Conservation (phyloP, 257 asterid genomes). For the Rauvolfia tetraphylla region DNA sequence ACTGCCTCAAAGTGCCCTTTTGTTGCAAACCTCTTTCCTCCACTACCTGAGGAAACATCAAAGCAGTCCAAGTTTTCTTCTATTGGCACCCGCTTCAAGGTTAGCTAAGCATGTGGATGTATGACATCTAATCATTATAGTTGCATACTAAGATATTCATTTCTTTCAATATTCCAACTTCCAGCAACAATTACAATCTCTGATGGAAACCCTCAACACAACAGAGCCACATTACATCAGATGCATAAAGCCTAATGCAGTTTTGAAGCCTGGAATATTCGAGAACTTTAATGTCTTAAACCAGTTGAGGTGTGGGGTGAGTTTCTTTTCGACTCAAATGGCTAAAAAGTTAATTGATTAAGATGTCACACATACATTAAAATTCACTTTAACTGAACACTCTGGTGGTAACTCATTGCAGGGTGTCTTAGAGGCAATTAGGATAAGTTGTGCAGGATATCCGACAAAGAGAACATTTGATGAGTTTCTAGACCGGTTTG, state of each 20-base stretch:
- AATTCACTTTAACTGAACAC: constrained; percentile 19
- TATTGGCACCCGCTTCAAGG: constrained; percentile 93
- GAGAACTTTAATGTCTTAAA: constrained; percentile 82
- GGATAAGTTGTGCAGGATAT: constrained; percentile 96
- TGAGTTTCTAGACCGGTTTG: constrained; percentile 93
- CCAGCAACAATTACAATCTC: constrained; percentile 93
- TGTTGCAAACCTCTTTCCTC: constrained; percentile 75
- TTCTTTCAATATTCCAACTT: constrained; percentile 22
- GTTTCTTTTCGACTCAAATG: constrained; percentile 22
- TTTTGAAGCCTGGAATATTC: constrained; percentile 89
- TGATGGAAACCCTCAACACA: constrained; percentile 86
- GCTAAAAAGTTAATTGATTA: neutral
- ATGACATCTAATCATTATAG: constrained; percentile 9
- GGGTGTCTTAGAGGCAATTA: constrained; percentile 97
- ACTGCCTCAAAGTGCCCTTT: constrained; percentile 67
- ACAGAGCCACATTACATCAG: constrained; percentile 97
- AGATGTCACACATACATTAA: neutral
- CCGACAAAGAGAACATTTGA: constrained; percentile 91
- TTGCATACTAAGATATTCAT: constrained; percentile 19
- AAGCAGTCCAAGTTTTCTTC: constrained; percentile 95
- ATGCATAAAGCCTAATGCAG: constrained; percentile 91
- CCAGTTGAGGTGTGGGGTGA: constrained; percentile 94
- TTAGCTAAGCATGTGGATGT: constrained; percentile 19
- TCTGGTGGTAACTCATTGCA: constrained; percentile 32
- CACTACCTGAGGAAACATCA: constrained; percentile 67